Evolutionary conservation across 495 filamentous ascomycete species (phyloP).

Genomic region (Penicillium mononematosum): DNA sequence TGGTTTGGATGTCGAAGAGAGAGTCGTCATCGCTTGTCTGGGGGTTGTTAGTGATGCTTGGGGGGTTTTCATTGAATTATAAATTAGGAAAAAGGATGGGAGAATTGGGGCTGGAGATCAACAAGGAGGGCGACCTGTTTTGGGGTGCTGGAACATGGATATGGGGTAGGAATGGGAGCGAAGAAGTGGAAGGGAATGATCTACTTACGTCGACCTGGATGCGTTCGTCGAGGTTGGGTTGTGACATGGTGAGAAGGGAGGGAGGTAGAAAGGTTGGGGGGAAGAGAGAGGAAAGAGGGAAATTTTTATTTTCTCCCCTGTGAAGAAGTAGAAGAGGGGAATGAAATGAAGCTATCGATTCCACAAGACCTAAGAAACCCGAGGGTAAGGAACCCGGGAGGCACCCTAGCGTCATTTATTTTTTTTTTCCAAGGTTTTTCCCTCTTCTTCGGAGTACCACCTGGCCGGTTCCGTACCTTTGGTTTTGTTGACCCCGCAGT

Average conservation of each 20-base stretch:
- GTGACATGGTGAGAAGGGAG: slow-evolving; percentile 28
- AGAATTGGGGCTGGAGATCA: neutral
- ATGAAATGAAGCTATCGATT: slow-evolving; percentile 21
- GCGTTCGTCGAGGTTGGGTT: slow-evolving; percentile 35
- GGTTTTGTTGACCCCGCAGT: slow-evolving; percentile 7
- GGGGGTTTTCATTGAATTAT: neutral
- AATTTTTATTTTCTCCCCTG: neutral
- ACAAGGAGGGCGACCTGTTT: neutral
- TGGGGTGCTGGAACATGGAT: neutral
- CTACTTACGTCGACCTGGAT: slow-evolving; percentile 43
- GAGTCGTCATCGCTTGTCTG: slow-evolving; percentile 47
- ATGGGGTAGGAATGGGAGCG: neutral
- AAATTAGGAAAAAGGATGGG: neutral
- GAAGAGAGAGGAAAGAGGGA: neutral
- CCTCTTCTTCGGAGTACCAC: neutral
- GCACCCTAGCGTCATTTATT: neutral
- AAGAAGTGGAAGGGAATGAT: slow-evolving; percentile 1
- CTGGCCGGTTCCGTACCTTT: slow-evolving; percentile 5
- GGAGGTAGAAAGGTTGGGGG: neutral
- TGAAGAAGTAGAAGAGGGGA: slow-evolving; percentile 5
- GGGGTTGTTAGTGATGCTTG: slow-evolving; percentile 1
- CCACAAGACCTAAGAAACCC: slow-evolving; percentile 19
- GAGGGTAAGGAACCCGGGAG: slow-evolving; percentile 19
- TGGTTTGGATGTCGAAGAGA: slow-evolving; percentile 36
- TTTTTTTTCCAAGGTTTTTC: neutral